Evolutionary conservation across 768 basidiomycete species (phyloP), one percentile per base, ranked within the genome.

Genomic region (Crepidotus variabilis): DNA sequence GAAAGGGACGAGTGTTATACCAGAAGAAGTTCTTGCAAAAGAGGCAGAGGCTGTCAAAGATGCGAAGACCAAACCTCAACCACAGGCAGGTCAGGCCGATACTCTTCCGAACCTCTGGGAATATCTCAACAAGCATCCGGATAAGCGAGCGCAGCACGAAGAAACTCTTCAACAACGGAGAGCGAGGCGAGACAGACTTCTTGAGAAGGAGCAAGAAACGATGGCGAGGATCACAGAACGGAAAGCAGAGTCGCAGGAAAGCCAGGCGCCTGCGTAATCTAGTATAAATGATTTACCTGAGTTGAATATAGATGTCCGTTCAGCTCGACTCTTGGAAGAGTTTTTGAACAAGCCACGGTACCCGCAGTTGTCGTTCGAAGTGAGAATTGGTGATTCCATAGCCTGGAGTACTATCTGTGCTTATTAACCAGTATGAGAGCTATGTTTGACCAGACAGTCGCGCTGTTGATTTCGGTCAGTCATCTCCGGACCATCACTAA

Each of bases 1-100:
- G 33, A 71, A 77, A 6, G 84, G 83, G 2, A 70, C 73, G 14
- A 82, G 80, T n/a, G 58, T 82, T 10, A 61, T 86, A 16, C 74
- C 74, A 1, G 78, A 73, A 28, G 82, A 78, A 60, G 76, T 73
- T 60, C 63, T 62, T 57, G 57, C 71, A 58, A 47, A 60, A 23
- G 62, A 69, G 54, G 36, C 32, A 28, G 14, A 46, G 22, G 16
- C 33, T 20, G 14, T 50, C 23, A 34, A 21, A 51, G 48, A 28
- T 45, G 47, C 14, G 20, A 46, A 32, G n/a, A 33, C 18, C 22
- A 48, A 9, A 33, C 47, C 20, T 34, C 50, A 13, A 53, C 56
- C 20, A 13, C 18, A 16, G 24, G 20, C n/a, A 54, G 60, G 66
- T 48, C 62, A 57, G 51, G 56, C 52, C 50, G 58, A 39, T 13